A percentile compares a stretch with the other conserved stretches of the same genome.
phyloP scores from a whole-genome alignment of 2,329 filamentous ascomycete species.

The Verticillium klebahnii region DNA sequence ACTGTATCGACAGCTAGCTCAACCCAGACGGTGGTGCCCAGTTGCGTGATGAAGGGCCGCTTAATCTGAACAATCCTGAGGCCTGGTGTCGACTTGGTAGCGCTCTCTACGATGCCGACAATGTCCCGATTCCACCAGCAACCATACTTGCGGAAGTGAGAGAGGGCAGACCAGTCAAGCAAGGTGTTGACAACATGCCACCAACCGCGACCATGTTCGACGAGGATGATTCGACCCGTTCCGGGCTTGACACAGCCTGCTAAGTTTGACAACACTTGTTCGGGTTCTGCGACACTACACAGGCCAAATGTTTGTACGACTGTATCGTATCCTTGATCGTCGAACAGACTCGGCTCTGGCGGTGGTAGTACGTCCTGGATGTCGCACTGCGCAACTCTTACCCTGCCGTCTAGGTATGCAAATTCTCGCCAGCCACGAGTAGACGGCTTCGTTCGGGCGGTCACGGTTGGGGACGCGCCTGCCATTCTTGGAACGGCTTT shows the following conservation, averaged over 20 bases:
- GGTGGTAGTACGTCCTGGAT: slow-evolving; percentile 38
- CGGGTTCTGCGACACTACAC: slow-evolving; percentile 56
- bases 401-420: slow-evolving; percentile 32
- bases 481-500: slow-evolving; percentile 33
- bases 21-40: slow-evolving; percentile 55
- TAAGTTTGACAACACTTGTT: slow-evolving; percentile 47
- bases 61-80: slow-evolving; percentile 52
- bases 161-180: slow-evolving; percentile 49
- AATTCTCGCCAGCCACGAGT: background rate
- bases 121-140: slow-evolving; percentile 69
- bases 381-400: slow-evolving; percentile 46
- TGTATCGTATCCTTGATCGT: slow-evolving; percentile 50
- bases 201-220: slow-evolving; percentile 58
- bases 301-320: slow-evolving; percentile 61
- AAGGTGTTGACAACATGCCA: slow-evolving; percentile 50
- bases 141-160: slow-evolving; percentile 56
- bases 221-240: slow-evolving; percentile 54
- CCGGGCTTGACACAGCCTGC: slow-evolving; percentile 46
- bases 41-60: slow-evolving; percentile 46
- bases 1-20: slow-evolving; percentile 41
- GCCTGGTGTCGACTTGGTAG: slow-evolving; percentile 41
- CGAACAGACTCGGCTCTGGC: slow-evolving; percentile 27
- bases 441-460: background rate
- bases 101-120: slow-evolving; percentile 47
- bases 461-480: slow-evolving; percentile 16